Evolutionary conservation across 495 filamentous ascomycete species (phyloP).

Genomic region (Annulohypoxylon stygium): DNA sequence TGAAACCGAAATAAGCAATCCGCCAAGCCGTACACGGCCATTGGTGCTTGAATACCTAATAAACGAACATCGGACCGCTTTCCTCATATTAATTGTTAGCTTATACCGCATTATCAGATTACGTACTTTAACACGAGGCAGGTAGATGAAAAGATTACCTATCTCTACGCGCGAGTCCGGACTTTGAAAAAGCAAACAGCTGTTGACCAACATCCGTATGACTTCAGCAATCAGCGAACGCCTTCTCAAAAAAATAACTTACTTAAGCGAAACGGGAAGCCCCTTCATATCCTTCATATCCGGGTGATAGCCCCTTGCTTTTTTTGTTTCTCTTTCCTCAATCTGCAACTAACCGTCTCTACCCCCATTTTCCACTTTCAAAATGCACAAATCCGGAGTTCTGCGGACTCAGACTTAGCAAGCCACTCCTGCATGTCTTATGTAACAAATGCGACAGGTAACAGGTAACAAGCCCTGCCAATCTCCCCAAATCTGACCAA

Average conservation of each 20-base stretch:
- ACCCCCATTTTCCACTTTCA: neutral
- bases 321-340: neutral
- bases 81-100: slow-evolving; percentile 18
- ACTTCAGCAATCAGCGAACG: neutral
- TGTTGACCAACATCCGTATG: neutral
- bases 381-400: neutral
- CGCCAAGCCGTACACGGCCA: slow-evolving; percentile 27
- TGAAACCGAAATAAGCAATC: slow-evolving; percentile 44
- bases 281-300: neutral
- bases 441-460: slow-evolving; percentile 3
- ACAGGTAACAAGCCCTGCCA: slow-evolving; percentile 4
- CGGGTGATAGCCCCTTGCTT: neutral
- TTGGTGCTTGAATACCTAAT: slow-evolving; percentile 4
- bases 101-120: neutral
- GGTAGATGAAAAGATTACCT: neutral
- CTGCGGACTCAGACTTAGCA: slow-evolving; percentile 1
- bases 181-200: neutral
- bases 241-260: neutral
- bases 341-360: neutral
- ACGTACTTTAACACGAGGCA: slow-evolving; percentile 6
- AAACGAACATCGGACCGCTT: slow-evolving; percentile 11
- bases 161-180: no score
- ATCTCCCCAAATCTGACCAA: no score
- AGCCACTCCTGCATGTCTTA: slow-evolving; percentile 7
- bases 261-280: neutral